These are phyloP conservation scores for Didymella segeticola DNA, from an alignment of 2,329 filamentous ascomycete species.

Conservation along the genomic window DNA sequence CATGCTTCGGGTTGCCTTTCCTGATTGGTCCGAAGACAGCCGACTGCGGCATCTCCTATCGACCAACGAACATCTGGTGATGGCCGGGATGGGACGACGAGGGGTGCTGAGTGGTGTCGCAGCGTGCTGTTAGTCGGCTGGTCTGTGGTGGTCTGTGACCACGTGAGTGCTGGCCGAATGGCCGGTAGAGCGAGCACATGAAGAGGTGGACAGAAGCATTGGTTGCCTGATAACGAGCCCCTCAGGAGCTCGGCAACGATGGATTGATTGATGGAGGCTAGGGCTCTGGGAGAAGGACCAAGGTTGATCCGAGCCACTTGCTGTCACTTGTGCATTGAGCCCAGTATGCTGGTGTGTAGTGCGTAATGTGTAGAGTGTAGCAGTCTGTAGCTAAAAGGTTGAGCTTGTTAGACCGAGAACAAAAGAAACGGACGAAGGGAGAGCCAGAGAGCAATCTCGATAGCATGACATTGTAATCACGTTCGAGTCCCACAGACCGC, in stretches of 20 bases:
- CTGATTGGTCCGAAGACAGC: conserved; percentile 37
- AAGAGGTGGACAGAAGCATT: conserved; percentile 20
- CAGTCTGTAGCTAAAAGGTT: conserved; percentile 25
- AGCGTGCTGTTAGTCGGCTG: conserved; percentile 22
- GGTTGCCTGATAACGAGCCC: conserved; percentile 31
- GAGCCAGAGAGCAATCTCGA: conserved; percentile 44
- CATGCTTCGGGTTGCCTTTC: conserved; percentile 16
- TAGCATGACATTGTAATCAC: conserved; percentile 48
- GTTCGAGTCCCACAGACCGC: conserved; percentile 45
- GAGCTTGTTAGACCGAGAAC: conserved; percentile 25
- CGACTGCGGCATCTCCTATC: conserved; percentile 13
- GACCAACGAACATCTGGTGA: conserved; percentile 40
- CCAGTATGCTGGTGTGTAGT: conserved; percentile 8
- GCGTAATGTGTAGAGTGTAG: no score
- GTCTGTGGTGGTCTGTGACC: conserved; percentile 7
- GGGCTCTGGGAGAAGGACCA: conserved; percentile 32
- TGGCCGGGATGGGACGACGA: conserved; percentile 34
- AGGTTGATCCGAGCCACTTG: conserved; percentile 31
- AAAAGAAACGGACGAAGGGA: conserved; percentile 18
- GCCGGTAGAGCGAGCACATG: conserved; percentile 27
- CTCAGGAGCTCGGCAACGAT: conserved; percentile 29
- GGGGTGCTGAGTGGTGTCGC: conserved; percentile 34
- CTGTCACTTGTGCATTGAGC: conserved; percentile 26
- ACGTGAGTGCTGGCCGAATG: conserved; percentile 14
- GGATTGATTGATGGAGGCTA: conserved; percentile 24